phyloP scores from a whole-genome alignment of 108 stramenopile species.

The Nitzschia sp. region DNA sequence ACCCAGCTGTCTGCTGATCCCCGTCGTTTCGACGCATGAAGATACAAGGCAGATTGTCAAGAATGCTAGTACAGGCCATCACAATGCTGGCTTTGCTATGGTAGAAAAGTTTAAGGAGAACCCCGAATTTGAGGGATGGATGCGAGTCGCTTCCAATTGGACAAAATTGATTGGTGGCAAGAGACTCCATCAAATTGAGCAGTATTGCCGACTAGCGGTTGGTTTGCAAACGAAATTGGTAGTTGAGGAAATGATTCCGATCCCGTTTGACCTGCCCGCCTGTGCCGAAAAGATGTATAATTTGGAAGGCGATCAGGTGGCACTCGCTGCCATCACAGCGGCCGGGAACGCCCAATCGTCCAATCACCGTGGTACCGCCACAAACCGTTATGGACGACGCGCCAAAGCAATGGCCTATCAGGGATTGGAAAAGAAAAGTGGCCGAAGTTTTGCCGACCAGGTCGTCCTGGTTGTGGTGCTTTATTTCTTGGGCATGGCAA shows the following conservation, averaged over 20 bases:
- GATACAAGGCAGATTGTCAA: slow-evolving; percentile 14
- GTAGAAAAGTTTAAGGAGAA: slow-evolving; percentile 8
- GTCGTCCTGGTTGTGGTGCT: no score
- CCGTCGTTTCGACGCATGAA: slow-evolving; percentile 8
- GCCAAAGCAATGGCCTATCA: no score
- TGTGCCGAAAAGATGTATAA: not conserved
- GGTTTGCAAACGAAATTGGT: not conserved
- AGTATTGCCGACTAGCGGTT: not conserved
- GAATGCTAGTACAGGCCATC: not conserved
- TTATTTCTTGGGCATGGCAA: no score
- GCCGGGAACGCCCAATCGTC: not conserved
- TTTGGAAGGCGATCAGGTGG: not conserved
- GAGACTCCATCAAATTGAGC: not conserved
- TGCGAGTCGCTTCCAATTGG: slow-evolving; percentile 1
- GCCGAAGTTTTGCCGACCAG: no score
- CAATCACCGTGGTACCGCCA: no score
- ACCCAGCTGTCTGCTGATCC: slow-evolving; percentile 7
- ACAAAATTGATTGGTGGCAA: slow-evolving; percentile 1
- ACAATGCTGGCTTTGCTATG: not conserved
- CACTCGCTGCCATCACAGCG: not conserved
- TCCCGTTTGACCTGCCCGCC: not conserved
- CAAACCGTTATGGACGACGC: no score
- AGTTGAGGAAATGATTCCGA: no score
- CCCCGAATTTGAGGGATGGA: slow-evolving; percentile 2
- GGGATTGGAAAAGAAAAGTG: no score